phyloP scores from a whole-genome alignment of 2,329 filamentous ascomycete species.

The Colletotrichum costaricense region DNA sequence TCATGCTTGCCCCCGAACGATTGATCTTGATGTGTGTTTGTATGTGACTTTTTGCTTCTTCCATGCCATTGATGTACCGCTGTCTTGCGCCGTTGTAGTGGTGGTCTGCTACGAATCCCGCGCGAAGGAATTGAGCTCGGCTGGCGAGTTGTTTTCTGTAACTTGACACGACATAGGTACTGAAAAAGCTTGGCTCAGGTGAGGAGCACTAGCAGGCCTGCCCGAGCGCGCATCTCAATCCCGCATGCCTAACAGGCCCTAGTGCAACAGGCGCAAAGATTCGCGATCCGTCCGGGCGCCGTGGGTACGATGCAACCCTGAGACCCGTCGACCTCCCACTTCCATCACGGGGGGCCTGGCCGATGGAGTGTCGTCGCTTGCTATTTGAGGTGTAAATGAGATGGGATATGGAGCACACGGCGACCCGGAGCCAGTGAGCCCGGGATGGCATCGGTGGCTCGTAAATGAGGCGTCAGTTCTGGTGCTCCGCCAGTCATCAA shows the following conservation, averaged over 20 bases:
- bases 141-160: slow-evolving; percentile 2
- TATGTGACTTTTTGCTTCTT: slow-evolving; percentile 10
- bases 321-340: slow-evolving; percentile 16
- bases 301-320: slow-evolving; percentile 34
- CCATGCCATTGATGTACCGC: slow-evolving; percentile 24
- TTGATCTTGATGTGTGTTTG: neutral
- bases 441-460: slow-evolving; percentile 27
- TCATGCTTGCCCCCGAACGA: neutral
- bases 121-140: neutral
- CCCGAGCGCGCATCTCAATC: slow-evolving; percentile 35
- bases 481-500: slow-evolving; percentile 30
- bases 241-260: slow-evolving; percentile 32
- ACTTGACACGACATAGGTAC: slow-evolving; percentile 23
- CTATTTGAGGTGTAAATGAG: slow-evolving; percentile 31
- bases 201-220: slow-evolving; percentile 13
- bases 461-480: slow-evolving; percentile 28
- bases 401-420: slow-evolving; percentile 21
- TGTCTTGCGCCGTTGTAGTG: neutral
- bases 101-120: neutral
- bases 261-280: slow-evolving; percentile 34
- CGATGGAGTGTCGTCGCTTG: slow-evolving; percentile 25
- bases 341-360: slow-evolving; percentile 9
- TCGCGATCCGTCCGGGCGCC: slow-evolving; percentile 33
- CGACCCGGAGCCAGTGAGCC: slow-evolving; percentile 4
- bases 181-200: slow-evolving; percentile 31